These are phyloP conservation scores for Camellia oleifera DNA, from an alignment of 179 eudicot species.

Conservation along the genomic window DNA sequence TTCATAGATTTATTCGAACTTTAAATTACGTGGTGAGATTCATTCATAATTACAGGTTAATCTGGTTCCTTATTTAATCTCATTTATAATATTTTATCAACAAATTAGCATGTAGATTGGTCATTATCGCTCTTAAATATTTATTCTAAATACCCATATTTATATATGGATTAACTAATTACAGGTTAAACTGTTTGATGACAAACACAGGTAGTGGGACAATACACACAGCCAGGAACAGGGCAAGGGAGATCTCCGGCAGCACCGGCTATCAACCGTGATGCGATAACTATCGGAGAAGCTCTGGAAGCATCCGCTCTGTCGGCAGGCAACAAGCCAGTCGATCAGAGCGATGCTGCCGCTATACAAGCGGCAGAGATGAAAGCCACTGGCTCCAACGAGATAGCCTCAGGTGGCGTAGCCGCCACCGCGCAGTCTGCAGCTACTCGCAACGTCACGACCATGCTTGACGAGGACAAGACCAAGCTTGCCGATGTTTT, in stretches of 20 bases:
- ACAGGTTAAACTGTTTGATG: neutral
- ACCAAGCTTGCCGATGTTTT: constrained; percentile 45
- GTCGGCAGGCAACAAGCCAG: constrained; percentile 49
- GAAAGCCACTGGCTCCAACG: constrained; percentile 32
- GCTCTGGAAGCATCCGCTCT: constrained; percentile 55
- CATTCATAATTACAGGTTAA: too few relatives aligned
- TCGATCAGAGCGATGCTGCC: constrained; percentile 53
- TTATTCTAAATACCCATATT: too few relatives aligned
- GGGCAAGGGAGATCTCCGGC: neutral
- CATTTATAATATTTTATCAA: too few relatives aligned
- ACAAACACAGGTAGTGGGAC: constrained; percentile 45
- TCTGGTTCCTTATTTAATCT: too few relatives aligned
- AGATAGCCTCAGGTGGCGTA: constrained; percentile 37
- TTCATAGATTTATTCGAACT: too few relatives aligned
- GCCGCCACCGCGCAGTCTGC: constrained; percentile 58
- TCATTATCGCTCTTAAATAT: too few relatives aligned
- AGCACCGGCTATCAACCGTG: too few relatives aligned
- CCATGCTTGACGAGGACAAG: constrained; percentile 24
- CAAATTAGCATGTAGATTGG: too few relatives aligned
- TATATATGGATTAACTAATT: neutral
- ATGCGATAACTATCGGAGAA: constrained; percentile 9
- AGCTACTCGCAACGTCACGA: constrained; percentile 33
- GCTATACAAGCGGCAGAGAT: constrained; percentile 67
- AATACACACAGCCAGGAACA: constrained; percentile 23
- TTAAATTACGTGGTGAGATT: too few relatives aligned